Percentiles rank a stretch among this genome's conserved stretches.
Evolutionary conservation across 1,284 basidiomycete species (phyloP).

Genomic region (Cystobasidium pallidum): DNA sequence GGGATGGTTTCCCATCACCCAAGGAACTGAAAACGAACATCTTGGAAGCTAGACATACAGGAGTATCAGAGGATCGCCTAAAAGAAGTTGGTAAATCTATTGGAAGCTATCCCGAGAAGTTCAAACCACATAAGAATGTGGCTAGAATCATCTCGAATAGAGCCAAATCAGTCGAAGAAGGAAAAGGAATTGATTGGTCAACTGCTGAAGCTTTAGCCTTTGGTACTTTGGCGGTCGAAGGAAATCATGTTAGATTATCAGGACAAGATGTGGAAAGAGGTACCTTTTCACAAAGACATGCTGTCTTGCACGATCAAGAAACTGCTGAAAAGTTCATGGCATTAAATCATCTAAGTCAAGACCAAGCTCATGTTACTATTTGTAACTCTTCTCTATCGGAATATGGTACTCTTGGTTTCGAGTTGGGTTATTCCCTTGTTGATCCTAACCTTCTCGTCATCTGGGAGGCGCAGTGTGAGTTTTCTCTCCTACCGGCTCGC

Average conservation of each 20-base stretch:
- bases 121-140: slow-evolving; percentile 89
- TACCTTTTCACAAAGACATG: slow-evolving; percentile 99
- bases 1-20: slow-evolving; percentile 98
- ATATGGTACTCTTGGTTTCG: slow-evolving; percentile 93
- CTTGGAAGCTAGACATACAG: slow-evolving; percentile 85
- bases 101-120: slow-evolving; percentile 80
- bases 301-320: slow-evolving; percentile 92
- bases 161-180: slow-evolving; percentile 87
- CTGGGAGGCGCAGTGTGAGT: slow-evolving; percentile 74
- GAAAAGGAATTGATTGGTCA: slow-evolving; percentile 93
- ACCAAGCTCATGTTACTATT: slow-evolving; percentile 88
- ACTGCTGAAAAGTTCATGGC: slow-evolving; percentile 89
- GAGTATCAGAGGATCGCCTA: slow-evolving; percentile 75
- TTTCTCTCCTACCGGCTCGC: no score
- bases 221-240: slow-evolving; percentile 88
- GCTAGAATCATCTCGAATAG: slow-evolving; percentile 86
- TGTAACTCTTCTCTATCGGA: slow-evolving; percentile 98
- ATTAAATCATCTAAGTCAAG: slow-evolving; percentile 81
- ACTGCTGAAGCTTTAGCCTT: slow-evolving; percentile 99
- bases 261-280: slow-evolving; percentile 99
- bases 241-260: slow-evolving; percentile 90
- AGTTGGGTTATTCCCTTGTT: slow-evolving; percentile 97
- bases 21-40: slow-evolving; percentile 91
- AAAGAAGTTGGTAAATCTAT: slow-evolving; percentile 84
- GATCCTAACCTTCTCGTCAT: slow-evolving; percentile 91